phyloP scores from a whole-genome alignment of 257 asterid genomes.

The Sherardia arvensis region DNA sequence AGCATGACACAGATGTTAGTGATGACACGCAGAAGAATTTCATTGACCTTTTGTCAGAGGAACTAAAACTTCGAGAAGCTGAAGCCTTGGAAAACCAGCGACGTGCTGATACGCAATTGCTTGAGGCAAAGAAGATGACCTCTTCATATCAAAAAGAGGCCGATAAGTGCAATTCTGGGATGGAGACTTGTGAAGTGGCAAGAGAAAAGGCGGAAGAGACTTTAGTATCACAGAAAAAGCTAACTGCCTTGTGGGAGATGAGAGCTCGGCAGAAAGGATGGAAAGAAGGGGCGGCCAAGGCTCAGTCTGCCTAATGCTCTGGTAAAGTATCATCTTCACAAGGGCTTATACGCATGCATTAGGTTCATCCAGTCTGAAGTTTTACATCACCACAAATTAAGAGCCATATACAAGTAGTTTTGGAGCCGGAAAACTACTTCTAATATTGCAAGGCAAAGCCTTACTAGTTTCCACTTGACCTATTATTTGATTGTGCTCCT shows the following conservation, averaged over 20 bases:
- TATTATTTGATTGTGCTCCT: background rate
- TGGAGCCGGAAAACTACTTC: slow-evolving; percentile 1
- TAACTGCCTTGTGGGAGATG: slow-evolving; percentile 72
- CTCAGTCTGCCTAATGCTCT: slow-evolving; percentile 17
- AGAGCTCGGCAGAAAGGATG: slow-evolving; percentile 90
- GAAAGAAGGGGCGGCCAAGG: slow-evolving; percentile 54
- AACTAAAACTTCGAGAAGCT: slow-evolving; percentile 64
- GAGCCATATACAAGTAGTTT: background rate
- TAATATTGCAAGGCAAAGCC: slow-evolving; percentile 13
- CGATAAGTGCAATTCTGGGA: slow-evolving; percentile 91
- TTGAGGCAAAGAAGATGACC: slow-evolving; percentile 85
- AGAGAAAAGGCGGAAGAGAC: slow-evolving; percentile 81
- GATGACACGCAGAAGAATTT: slow-evolving; percentile 83
- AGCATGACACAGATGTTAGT: slow-evolving; percentile 73
- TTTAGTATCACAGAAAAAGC: slow-evolving; percentile 54
- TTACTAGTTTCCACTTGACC: slow-evolving; percentile 2
- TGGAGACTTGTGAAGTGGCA: slow-evolving; percentile 97
- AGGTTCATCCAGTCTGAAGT: slow-evolving; percentile 8
- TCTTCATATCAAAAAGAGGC: slow-evolving; percentile 97
- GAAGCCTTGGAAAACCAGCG: slow-evolving; percentile 77
- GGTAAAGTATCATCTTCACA: slow-evolving; percentile 13
- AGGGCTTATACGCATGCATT: background rate
- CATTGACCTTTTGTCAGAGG: slow-evolving; percentile 76
- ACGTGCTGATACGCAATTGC: slow-evolving; percentile 78
- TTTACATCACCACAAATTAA: background rate